Evolutionary conservation across 2,329 filamentous ascomycete species (phyloP).

Genomic region (Fusarium humuli): DNA sequence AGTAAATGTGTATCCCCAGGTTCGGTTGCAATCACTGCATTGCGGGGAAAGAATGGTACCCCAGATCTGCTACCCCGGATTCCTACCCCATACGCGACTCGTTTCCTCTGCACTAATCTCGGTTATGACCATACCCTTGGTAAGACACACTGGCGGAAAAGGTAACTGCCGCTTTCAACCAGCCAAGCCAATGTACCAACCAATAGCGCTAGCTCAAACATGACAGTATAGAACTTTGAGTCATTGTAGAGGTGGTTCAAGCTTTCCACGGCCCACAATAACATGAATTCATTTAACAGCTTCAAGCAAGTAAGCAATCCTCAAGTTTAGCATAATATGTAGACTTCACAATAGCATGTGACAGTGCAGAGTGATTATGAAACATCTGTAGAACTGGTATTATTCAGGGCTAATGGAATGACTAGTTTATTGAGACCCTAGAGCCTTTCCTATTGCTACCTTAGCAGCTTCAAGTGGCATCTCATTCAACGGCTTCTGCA

Average conservation of each 20-base stretch:
- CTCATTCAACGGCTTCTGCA: neutral
- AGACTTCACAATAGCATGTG: neutral
- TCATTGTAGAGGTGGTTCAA: neutral
- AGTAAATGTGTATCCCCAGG: neutral
- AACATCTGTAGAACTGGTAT: neutral
- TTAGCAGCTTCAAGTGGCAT: slow-evolving; percentile 8
- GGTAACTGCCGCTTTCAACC: neutral
- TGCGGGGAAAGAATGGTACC: neutral
- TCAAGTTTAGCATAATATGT: neutral
- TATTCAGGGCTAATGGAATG: no score
- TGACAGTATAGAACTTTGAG: neutral
- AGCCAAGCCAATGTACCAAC: neutral
- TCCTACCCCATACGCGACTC: neutral
- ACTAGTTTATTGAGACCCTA: neutral
- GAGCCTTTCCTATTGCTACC: neutral
- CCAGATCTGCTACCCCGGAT: slow-evolving; percentile 8
- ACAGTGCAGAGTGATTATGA: neutral
- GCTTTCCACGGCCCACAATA: neutral
- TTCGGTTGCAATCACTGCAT: neutral
- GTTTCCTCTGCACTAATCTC: neutral
- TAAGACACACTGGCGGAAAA: neutral
- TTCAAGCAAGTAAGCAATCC: neutral
- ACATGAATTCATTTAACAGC: neutral
- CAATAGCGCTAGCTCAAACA: neutral
- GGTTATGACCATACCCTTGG: neutral